Conservation (phyloP, 2,329 filamentous ascomycete genomes). For the Xylariales sp. region DNA sequence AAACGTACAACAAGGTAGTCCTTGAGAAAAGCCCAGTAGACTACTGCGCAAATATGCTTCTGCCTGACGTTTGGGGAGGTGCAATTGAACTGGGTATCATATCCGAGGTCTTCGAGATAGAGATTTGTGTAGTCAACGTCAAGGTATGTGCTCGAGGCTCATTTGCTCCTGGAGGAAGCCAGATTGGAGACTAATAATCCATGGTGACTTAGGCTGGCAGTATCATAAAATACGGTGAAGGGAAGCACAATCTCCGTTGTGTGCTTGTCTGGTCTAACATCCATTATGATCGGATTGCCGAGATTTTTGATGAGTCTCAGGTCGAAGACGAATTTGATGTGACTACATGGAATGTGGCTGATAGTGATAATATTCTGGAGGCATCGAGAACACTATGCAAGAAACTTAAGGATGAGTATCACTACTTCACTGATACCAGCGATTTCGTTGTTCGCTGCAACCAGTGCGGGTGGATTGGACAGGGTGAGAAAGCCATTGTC, state of each 20-base stretch:
- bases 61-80: conserved; percentile 82
- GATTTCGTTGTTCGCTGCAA: conserved; percentile 78
- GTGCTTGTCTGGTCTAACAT: conserved; percentile 88
- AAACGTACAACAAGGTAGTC: conserved; percentile 70
- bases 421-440: conserved; percentile 88
- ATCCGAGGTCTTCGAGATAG: conserved; percentile 77
- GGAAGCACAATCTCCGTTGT: conserved; percentile 57
- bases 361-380: conserved; percentile 62
- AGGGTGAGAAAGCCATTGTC: conserved; percentile 59
- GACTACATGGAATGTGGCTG: conserved; percentile 47
- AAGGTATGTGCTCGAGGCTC: conserved; percentile 29
- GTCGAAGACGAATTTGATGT: conserved; percentile 69
- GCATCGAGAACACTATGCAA: conserved; percentile 61
- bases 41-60: conserved; percentile 80
- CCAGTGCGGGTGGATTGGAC: conserved; percentile 62
- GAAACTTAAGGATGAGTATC: conserved; percentile 56
- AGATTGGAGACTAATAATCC: neutral
- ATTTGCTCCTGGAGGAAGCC: neutral
- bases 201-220: conserved; percentile 18
- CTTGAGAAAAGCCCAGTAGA: conserved; percentile 67
- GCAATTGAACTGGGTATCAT: conserved; percentile 86
- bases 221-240: conserved; percentile 68
- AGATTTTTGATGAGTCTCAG: conserved; percentile 59
- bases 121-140: conserved; percentile 83
- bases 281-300: conserved; percentile 86